Evolutionary conservation across 2,329 filamentous ascomycete genomes (phyloP), one percentile per base, ranked within the genome.

Genomic region (Juglanconis sp.): DNA sequence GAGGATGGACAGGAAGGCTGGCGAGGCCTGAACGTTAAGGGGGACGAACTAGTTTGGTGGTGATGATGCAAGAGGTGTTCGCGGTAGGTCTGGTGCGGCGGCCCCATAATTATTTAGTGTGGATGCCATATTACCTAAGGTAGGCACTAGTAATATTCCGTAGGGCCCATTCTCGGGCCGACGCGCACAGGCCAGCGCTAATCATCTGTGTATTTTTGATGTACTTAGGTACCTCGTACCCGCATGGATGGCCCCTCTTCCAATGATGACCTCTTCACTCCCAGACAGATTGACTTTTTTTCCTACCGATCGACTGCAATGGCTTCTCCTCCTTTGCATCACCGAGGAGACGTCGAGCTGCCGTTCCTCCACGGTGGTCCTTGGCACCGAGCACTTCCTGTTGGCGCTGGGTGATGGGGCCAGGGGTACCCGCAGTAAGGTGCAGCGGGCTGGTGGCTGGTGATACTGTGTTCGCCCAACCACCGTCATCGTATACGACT

Each of bases 361-460:
- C 10, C 13, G 4, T 34, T 38, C 11, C 32, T 30, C 13, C 36
- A 5, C 8, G 35, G 50, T 3, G 30, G 2, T 8, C 32, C 32
- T 36, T 24, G 24, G 24, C 24, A 24, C 49, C 24, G 15, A 9
- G 32, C n/a, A 40, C 24, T 7, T 49, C 15, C 24, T 32, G 13
- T 24, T 24, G 24, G 38, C 38, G 11, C 10, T 42, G 11, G 38
- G 38, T 7, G 38, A 42, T 13, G 38, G 10, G n/a, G 38, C 38
- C 44, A 47, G 44, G 44, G 44, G 44, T 7, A 17, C 3, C 11
- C 24, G 24, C 24, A 24, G 24, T 6, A 35, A 24, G 42, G 57
- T 49, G 36, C n/a, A 34, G 17, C 24, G 24, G 24, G 24, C 35
- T 50, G 61, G 61, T 63, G 61, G 61, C 61, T 63, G 61, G 61